Evolutionary conservation across 1,139 yeast species (phyloP).

Genomic region (Pichia sp.): DNA sequence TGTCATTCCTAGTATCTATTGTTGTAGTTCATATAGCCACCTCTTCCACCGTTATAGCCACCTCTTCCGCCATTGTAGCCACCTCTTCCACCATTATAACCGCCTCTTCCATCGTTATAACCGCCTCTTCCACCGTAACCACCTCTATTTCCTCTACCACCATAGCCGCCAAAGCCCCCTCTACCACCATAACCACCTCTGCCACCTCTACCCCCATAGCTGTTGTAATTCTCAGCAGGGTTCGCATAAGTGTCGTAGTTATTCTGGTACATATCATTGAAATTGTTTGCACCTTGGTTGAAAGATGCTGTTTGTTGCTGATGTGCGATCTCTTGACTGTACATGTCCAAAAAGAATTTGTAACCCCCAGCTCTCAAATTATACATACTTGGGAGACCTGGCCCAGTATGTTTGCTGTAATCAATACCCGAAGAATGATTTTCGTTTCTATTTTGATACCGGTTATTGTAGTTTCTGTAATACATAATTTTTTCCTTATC

Average conservation of each 20-base stretch:
- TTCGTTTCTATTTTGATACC: slow-evolving; percentile 26
- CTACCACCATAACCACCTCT: slow-evolving; percentile 24
- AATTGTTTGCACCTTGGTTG: slow-evolving; percentile 13
- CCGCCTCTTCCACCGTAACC: slow-evolving; percentile 14
- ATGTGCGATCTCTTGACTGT: slow-evolving; percentile 22
- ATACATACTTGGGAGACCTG: slow-evolving; percentile 36
- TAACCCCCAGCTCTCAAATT: slow-evolving; percentile 40
- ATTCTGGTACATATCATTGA: slow-evolving; percentile 21
- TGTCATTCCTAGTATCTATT: slow-evolving; percentile 1
- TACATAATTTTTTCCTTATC: slow-evolving; percentile 57
- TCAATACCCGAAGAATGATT: slow-evolving; percentile 35
- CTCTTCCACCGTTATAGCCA: slow-evolving; percentile 9
- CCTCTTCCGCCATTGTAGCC: slow-evolving; percentile 1
- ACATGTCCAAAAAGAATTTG: slow-evolving; percentile 33
- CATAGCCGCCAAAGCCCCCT: not conserved
- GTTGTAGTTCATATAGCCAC: not conserved
- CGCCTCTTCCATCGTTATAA: slow-evolving; percentile 10
- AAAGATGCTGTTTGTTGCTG: slow-evolving; percentile 19
- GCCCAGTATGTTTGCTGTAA: slow-evolving; percentile 33
- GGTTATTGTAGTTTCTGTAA: slow-evolving; percentile 18
- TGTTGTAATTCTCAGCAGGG: slow-evolving; percentile 19
- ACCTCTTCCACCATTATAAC: slow-evolving; percentile 3
- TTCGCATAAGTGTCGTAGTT: slow-evolving; percentile 20
- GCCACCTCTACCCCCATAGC: slow-evolving; percentile 5
- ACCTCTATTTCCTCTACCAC: not conserved